Evolutionary conservation across 2,329 filamentous ascomycete genomes (phyloP).

Genomic region (Chalara sp.): DNA sequence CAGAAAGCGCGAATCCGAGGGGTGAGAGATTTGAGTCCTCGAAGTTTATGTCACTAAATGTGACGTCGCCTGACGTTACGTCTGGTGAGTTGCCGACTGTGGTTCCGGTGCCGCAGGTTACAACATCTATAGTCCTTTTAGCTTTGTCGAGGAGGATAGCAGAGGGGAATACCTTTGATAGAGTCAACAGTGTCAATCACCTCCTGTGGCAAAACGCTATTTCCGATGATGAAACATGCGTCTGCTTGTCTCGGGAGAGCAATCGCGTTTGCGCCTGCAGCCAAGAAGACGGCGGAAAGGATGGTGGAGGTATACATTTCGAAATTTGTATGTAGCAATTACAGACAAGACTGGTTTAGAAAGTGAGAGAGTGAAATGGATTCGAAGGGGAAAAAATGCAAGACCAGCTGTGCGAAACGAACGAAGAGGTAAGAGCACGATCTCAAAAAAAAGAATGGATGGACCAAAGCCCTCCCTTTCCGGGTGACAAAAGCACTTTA

Average conservation of each 20-base stretch:
- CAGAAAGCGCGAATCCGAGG: conserved; percentile 45
- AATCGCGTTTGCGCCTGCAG: not conserved
- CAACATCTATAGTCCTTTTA: conserved; percentile 9
- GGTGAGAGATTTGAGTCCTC: conserved; percentile 39
- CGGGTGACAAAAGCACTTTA: no score
- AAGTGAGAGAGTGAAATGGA: not conserved
- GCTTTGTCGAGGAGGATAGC: no score
- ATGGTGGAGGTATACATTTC: not conserved
- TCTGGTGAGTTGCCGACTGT: conserved; percentile 50
- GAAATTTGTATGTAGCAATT: not conserved
- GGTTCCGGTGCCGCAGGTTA: conserved; percentile 43
- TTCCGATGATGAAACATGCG: conserved; percentile 50
- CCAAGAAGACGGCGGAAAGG: not conserved
- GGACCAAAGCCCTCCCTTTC: no score
- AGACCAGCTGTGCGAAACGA: not conserved
- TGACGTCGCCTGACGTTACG: conserved; percentile 41
- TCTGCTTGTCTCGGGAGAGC: conserved; percentile 5
- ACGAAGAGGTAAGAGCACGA: no score
- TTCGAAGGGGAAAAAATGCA: not conserved
- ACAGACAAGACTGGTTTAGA: not conserved
- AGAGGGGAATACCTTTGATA: conserved; percentile 26
- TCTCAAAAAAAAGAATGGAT: no score
- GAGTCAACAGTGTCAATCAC: conserved; percentile 34
- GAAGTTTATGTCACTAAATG: conserved; percentile 52
- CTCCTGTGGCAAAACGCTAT: conserved; percentile 42